Conservation (phyloP, 2,329 filamentous ascomycete genomes). For the Cladophialophora bantiana region DNA sequence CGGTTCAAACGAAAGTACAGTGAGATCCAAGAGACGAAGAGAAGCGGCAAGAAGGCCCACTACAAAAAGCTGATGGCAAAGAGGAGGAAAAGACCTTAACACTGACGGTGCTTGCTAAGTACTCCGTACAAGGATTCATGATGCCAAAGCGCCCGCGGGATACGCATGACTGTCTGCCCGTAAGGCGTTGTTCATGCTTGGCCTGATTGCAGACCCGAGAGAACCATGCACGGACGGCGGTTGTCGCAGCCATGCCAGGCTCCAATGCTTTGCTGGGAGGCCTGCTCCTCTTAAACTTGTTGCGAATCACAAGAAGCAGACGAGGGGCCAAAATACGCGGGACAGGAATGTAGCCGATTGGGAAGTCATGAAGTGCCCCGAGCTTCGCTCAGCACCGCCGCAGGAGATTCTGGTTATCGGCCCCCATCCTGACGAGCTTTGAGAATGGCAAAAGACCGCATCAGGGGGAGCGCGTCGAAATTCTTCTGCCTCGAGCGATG, state of each 20-base stretch:
- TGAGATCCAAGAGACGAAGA: conserved; percentile 81
- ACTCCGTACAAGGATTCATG: background rate
- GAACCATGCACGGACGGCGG: background rate
- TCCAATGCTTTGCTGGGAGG: background rate
- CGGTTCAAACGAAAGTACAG: conserved; percentile 88
- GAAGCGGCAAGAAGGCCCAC: conserved; percentile 85
- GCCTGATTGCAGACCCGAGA: background rate
- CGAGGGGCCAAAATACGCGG: background rate
- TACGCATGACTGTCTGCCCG: background rate
- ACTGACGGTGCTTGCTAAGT: background rate
- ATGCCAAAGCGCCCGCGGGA: background rate
- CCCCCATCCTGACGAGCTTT: background rate
- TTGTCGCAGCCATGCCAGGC: background rate
- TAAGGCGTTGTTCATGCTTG: background rate
- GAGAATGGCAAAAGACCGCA: background rate
- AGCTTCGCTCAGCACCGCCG: background rate
- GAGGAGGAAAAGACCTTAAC: conserved; percentile 47
- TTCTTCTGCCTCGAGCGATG: background rate
- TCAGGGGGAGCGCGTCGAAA: background rate
- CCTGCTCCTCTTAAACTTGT: background rate
- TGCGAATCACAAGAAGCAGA: background rate
- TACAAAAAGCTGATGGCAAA: conserved; percentile 80
- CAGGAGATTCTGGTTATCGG: background rate
- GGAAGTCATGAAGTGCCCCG: background rate
- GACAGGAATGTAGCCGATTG: conserved; percentile 1